Evolutionary conservation across 1,139 yeast genomes (phyloP).

Genomic region (Zygosaccharomyces pseudobailii): DNA sequence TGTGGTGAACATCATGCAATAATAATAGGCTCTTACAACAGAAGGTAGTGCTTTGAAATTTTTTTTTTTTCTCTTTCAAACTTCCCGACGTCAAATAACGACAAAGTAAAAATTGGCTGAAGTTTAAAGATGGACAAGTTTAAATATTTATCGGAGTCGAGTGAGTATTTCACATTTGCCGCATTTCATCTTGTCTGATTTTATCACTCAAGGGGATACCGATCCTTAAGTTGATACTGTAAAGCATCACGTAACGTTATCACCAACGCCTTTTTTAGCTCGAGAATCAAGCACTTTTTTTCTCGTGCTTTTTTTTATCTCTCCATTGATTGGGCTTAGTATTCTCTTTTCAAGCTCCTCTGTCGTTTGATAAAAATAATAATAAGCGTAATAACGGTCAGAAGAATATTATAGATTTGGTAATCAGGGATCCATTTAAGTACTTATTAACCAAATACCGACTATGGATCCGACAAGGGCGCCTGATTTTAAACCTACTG

Average conservation of each 20-base stretch:
- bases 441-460: not conserved
- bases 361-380: not conserved
- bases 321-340: not conserved
- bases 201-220: not conserved
- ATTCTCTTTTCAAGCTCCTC: not conserved
- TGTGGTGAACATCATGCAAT: not conserved
- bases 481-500: conserved; percentile 72
- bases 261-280: not conserved
- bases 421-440: not conserved
- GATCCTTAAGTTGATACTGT: not conserved
- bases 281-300: not conserved
- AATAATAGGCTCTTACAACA: too few species aligned
- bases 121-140: not conserved
- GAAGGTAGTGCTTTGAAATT: too few species aligned
- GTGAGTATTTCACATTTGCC: not conserved
- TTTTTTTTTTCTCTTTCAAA: too few species aligned
- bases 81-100: not conserved
- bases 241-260: not conserved
- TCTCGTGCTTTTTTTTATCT: not conserved
- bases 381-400: not conserved
- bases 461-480: conserved; percentile 77
- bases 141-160: not conserved
- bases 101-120: too few species aligned
- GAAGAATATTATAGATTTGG: not conserved
- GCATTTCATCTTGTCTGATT: not conserved